Evolutionary conservation across 2,329 filamentous ascomycete genomes (phyloP), one percentile per base, ranked within the genome.

Genomic region (Cercospora sojina): DNA sequence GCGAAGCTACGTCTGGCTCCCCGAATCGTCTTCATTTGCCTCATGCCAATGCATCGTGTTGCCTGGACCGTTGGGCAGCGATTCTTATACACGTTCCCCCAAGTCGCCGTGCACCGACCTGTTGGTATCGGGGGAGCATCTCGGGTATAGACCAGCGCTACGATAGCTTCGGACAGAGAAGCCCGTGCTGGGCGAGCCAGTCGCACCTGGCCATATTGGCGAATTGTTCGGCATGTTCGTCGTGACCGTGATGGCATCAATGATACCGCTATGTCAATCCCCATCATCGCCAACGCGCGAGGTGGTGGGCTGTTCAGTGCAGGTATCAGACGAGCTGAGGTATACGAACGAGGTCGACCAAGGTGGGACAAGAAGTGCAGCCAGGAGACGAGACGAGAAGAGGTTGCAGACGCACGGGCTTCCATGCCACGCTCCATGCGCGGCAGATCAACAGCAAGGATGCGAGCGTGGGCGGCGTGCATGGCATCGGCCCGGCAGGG

Each of bases 111-210:
- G 57, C 57, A 59, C 57, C 57, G 57, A 59, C 57, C 57, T 47
- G 57, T 35, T 59, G 57, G 57, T 43, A 27, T 47, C n/a, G 20
- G n/a, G 31, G 57, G 35, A 49, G 32, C 32, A 35, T 59, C 23
- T 41, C 31, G 57, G 38, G 18, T 38, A 2, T 41, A 27, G 31
- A 29, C 18, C 32, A 59, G 57, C 57, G 57, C 57, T 47, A 47
- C 23, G 20, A 27, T 59, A 59, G 57, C 57, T 41, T 59, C 57
- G 57, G 27, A n/a, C 25, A 59, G 32, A 59, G 57, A n/a, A 41
- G 57, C 29, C 57, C 57, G 35, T 59, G 57, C 38, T 25, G 32
- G 57, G 18, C 35, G 57, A 59, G 32, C 27, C 55, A 58, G 29
- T 32, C 27, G 29, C 55, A 18, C 55, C 32, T 23, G 32, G 29